Base-by-base conservation (phyloP, 352 stramenopile species). In the Phytophthora idaei region DNA sequence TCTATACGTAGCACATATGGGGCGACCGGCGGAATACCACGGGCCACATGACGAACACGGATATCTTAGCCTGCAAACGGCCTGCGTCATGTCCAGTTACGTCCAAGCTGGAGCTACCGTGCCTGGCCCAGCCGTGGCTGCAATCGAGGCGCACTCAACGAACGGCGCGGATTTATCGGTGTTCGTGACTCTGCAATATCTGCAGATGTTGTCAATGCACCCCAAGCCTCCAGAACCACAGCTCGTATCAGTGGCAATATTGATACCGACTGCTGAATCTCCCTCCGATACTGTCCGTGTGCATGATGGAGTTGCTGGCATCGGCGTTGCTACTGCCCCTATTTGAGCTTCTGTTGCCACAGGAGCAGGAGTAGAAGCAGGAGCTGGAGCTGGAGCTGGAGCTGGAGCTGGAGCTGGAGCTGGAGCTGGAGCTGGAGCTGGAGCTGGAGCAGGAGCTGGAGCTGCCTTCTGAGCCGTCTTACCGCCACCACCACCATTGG, bases 131-230 rank as follows among this genome's bases (percentile, higher is more conserved):
- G 57, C 34, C 8, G 57, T 4, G 2, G 21, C 37, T 49, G 51
- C 42, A 47, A 62, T 62, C 27, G 55, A 51, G 28, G 55, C 6
- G 9, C 57, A 64, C 14, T 64, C 45, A 12, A 56, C 45, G 28
- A 56, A 64, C 12, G 32, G 12, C 7, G 44, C 32, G 42, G 57
- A 64, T 12, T 64, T 47, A 4, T 55, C 36, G 1, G 57, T 56
- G 9, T 29, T 44, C 29, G 12, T 42, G 21, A 53, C 45, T 64
- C 21, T 27, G 27, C 57, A 64, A 42, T 64, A 64, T 25, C 57
- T 25, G 27, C 57, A 64, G 6, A 64, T 53, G 2, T 64, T 8
- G 27, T 64, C 36, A 39, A 64, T 64, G 57, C 57, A 64, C 2
- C 57, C 57, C 34, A 64, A 39, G 3, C 57, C 57, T 2, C 57